These are phyloP conservation scores for Kluyveromyces wickerhamii DNA, from an alignment of 805 yeast species.

Conservation along the genomic window DNA sequence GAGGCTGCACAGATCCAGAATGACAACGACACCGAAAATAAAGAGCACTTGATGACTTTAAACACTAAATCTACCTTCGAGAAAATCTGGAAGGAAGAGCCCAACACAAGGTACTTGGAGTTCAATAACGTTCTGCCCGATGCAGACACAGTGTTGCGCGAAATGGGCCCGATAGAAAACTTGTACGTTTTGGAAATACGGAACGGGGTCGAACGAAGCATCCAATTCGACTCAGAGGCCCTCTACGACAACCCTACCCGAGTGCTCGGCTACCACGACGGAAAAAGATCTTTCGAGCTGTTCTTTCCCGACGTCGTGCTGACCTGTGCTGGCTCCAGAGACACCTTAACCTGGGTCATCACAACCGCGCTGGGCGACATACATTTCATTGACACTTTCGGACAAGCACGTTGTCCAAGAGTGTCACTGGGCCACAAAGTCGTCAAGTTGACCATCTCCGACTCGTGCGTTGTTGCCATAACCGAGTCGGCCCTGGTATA, in stretches of 20 bases:
- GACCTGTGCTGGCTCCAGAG: slow-evolving; percentile 37
- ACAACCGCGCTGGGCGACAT: slow-evolving; percentile 36
- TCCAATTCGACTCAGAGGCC: slow-evolving; percentile 30
- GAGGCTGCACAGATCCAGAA: slow-evolving; percentile 11
- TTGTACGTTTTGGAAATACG: slow-evolving; percentile 26
- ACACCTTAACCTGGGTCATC: slow-evolving; percentile 39
- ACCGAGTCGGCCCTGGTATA: slow-evolving; percentile 53
- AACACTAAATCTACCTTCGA: slow-evolving; percentile 22
- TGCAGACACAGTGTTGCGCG: slow-evolving; percentile 25
- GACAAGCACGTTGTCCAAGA: slow-evolving; percentile 31
- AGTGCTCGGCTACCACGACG: slow-evolving; percentile 31
- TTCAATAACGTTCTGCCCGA: slow-evolving; percentile 23
- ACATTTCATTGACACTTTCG: slow-evolving; percentile 26
- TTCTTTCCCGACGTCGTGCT: slow-evolving; percentile 35
- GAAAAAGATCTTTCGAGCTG: slow-evolving; percentile 33
- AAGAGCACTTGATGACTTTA: slow-evolving; percentile 28
- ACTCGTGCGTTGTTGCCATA: slow-evolving; percentile 43
- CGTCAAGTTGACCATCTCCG: slow-evolving; percentile 34
- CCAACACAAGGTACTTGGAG: slow-evolving; percentile 23
- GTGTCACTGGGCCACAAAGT: slow-evolving; percentile 42
- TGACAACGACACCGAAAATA: slow-evolving; percentile 10
- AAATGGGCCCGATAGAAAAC: slow-evolving; percentile 26
- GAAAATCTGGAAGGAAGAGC: slow-evolving; percentile 25
- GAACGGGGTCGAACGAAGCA: slow-evolving; percentile 30
- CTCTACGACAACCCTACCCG: slow-evolving; percentile 33